phyloP scores from a whole-genome alignment of 2,329 filamentous ascomycete genomes.

The Harringtonia lauricola region DNA sequence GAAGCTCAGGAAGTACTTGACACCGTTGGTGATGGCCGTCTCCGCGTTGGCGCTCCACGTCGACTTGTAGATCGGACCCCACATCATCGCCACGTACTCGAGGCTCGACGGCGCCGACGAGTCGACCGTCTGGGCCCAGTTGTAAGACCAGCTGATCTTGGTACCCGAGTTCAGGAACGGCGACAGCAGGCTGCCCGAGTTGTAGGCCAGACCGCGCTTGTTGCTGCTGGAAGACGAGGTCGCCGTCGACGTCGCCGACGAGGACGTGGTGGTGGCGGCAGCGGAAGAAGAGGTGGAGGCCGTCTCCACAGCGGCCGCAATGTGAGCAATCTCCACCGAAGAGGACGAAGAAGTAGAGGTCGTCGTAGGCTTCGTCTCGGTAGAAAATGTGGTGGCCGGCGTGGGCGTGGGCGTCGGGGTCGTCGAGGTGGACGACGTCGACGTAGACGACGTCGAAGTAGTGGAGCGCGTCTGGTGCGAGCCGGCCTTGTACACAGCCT shows the following conservation, averaged over 20 bases:
- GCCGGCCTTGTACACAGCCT: slow-evolving; percentile 12
- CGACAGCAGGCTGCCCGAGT: slow-evolving; percentile 41
- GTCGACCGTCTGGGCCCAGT: slow-evolving; percentile 45
- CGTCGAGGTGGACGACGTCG: slow-evolving; percentile 1
- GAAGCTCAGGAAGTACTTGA: slow-evolving; percentile 51
- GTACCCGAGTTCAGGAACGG: slow-evolving; percentile 31
- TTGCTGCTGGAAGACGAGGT: slow-evolving; percentile 13
- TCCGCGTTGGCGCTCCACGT: slow-evolving; percentile 40
- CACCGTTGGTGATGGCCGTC: slow-evolving; percentile 39
- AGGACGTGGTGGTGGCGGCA: slow-evolving; percentile 4
- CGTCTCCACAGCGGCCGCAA: neutral
- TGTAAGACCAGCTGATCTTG: slow-evolving; percentile 52
- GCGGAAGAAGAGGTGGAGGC: slow-evolving; percentile 1
- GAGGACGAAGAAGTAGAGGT: slow-evolving; percentile 1
- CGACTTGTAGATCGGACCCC: slow-evolving; percentile 38
- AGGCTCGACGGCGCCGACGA: slow-evolving; percentile 30
- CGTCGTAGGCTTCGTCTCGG: slow-evolving; percentile 4
- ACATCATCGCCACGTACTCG: slow-evolving; percentile 58
- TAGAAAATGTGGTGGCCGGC: slow-evolving; percentile 8
- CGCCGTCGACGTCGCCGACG: slow-evolving; percentile 9
- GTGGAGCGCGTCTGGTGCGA: slow-evolving; percentile 3
- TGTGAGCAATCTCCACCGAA: neutral
- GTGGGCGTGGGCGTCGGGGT: slow-evolving; percentile 2
- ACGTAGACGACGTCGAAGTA: slow-evolving; percentile 1
- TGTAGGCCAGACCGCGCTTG: slow-evolving; percentile 63